A percentile compares a stretch with the other conserved stretches of the same genome.
Evolutionary conservation across 805 yeast genomes (phyloP).

Genomic region (Candida fluviatilis): DNA sequence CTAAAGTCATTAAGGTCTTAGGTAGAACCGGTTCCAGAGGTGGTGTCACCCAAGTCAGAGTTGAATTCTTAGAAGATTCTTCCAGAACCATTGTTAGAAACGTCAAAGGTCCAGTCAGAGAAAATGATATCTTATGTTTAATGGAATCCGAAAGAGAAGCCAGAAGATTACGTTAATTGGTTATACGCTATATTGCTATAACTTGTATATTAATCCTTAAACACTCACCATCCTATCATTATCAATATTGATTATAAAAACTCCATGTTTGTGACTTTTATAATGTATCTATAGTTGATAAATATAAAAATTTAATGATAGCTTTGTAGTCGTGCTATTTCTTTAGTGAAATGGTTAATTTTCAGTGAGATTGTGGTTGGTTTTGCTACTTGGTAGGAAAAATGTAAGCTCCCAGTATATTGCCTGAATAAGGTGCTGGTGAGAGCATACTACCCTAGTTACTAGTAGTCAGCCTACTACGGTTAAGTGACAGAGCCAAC

Average conservation of each 20-base stretch:
- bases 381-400: too few species aligned
- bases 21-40: constrained; percentile 99
- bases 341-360: background rate
- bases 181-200: background rate
- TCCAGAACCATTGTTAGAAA: constrained; percentile 48
- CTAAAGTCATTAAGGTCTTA: constrained; percentile 98
- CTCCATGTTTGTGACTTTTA: background rate
- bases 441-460: too few species aligned
- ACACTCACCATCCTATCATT: background rate
- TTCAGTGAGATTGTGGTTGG: too few species aligned
- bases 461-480: too few species aligned
- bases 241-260: background rate
- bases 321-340: too few species aligned
- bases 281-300: constrained; percentile 1
- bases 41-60: constrained; percentile 63
- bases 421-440: too few species aligned
- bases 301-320: background rate
- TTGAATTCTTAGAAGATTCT: constrained; percentile 44
- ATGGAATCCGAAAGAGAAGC: constrained; percentile 99
- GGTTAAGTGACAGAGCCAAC: too few species aligned
- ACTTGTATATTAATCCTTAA: constrained; percentile 1
- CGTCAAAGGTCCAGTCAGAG: constrained; percentile 50
- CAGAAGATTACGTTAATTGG: constrained; percentile 50
- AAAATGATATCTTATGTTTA: constrained; percentile 92
- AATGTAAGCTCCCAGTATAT: too few species aligned